Evolutionary conservation across 345 rosid species (phyloP), one percentile per base, ranked within the genome.

Genomic region (Firmiana major): DNA sequence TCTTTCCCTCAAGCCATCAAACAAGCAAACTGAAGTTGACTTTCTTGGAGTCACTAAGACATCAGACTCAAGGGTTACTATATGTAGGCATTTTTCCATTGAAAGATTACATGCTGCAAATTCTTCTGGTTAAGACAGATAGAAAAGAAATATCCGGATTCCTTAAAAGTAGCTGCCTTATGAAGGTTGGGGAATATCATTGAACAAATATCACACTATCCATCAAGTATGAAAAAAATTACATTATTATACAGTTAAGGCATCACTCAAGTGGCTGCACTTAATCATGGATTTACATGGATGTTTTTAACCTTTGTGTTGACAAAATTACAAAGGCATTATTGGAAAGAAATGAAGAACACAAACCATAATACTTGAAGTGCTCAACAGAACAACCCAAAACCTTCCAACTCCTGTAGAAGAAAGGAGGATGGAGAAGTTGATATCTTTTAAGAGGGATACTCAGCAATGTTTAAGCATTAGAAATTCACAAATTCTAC

Each of bases 1-100:
- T 40, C 63, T 55, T 77, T 60, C 57, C 64, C 74, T 49, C 60
- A 31, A 46, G 24, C 21, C 58, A 73, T 49, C 34, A 48, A 69
- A 64, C 64, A 28, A 70, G 71, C 51, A 59, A 65, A 66, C 38
- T 38, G 8, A 62, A 42, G 15, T 19, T 16, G 19, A 21, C 26
- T 46, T 46, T n/a, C 73, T 28, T 5, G n/a, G 28, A 53, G 34
- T 80, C 19, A 51, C 71, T 62, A 36, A 59, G 55, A 62, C 78
- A 48, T 45, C 51, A 19, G 49, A 57, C 63, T n/a, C 28, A 28
- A 60, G 72, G 53, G 28, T 17, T 28, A 19, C 53, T 12, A 10
- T 71, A 49, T 19, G 38, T 51, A 31, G 26, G 17, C 60, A 71
- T 51, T 51, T 43, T 51, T 71, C 24, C 59, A 17, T 51, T 51